A percentile compares a stretch with the other conserved stretches of the same genome.
These are phyloP conservation scores for Neurospora sp. DNA, from an alignment of 495 filamentous ascomycete species.

Conservation along the genomic window DNA sequence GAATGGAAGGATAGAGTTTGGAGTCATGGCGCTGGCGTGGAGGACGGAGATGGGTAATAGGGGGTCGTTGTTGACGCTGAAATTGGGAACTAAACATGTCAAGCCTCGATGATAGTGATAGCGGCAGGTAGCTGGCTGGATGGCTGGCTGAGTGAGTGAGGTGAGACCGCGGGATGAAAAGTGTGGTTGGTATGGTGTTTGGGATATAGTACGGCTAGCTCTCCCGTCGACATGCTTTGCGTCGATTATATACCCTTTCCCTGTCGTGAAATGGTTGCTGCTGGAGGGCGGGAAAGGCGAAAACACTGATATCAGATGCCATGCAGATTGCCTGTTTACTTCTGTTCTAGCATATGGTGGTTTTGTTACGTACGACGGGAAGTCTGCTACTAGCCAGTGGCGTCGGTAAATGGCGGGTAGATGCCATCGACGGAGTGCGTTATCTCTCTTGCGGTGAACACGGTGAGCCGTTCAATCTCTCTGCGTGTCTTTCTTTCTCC, in stretches of 20 bases:
- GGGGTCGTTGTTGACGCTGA: conserved; percentile 79
- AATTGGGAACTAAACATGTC: conserved; percentile 47
- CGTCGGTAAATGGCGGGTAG: background rate
- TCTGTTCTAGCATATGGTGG: background rate
- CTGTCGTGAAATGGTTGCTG: background rate
- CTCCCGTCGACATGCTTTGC: background rate
- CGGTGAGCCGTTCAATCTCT: background rate
- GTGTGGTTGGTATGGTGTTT: background rate
- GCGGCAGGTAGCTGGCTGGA: background rate
- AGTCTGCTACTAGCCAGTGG: background rate
- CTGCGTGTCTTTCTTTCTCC: background rate
- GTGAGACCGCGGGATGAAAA: background rate
- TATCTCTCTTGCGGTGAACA: background rate
- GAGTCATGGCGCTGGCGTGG: conserved; percentile 82
- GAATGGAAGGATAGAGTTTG: conserved; percentile 58
- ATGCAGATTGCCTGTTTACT: background rate
- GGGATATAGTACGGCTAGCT: background rate
- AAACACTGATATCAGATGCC: background rate
- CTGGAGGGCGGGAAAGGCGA: background rate
- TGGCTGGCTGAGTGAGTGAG: background rate
- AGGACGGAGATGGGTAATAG: conserved; percentile 80
- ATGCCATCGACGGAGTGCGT: background rate
- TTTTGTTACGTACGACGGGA: background rate
- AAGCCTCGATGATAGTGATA: conserved; percentile 6
- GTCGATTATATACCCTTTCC: background rate